Percentiles rank a stretch among this genome's conserved stretches.
These are phyloP conservation scores for Sugiyamaella sp. DNA, from an alignment of 1,139 yeast genomes.

Conservation along the genomic window DNA sequence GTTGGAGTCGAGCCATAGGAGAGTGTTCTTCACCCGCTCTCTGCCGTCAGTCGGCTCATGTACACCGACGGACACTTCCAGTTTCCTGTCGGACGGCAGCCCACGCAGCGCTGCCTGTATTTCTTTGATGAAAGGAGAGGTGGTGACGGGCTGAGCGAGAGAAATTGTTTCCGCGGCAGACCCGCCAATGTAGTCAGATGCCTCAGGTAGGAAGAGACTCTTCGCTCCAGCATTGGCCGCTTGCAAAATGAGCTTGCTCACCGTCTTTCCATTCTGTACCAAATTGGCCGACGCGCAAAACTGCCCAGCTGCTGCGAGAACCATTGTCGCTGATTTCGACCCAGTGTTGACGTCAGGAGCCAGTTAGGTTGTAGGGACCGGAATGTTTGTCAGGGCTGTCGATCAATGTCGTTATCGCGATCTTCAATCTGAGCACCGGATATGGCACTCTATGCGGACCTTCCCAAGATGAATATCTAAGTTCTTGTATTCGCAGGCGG, in stretches of 20 bases:
- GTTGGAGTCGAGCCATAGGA: constrained; percentile 64
- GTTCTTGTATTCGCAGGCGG: background rate
- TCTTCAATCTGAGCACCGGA: background rate
- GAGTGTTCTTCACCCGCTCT: constrained; percentile 64
- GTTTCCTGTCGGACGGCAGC: constrained; percentile 40
- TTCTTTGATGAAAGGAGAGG: constrained; percentile 52
- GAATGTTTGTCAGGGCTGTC: too few species aligned
- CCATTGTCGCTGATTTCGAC: too few species aligned
- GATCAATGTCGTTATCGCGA: background rate
- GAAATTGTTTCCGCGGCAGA: constrained; percentile 65
- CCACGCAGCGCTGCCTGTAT: constrained; percentile 53
- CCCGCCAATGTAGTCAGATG: constrained; percentile 81
- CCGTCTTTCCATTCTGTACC: constrained; percentile 59
- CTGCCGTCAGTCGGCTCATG: constrained; percentile 66
- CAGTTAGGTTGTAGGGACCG: too few species aligned
- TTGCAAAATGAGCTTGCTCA: constrained; percentile 57
- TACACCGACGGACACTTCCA: constrained; percentile 68
- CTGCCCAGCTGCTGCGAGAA: constrained; percentile 82
- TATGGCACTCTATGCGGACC: too few species aligned
- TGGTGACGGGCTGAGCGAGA: constrained; percentile 56
- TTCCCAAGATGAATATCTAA: too few species aligned
- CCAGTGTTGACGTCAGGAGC: too few species aligned
- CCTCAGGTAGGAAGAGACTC: constrained; percentile 87
- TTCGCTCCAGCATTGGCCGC: constrained; percentile 64
- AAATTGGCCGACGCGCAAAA: constrained; percentile 73